Conservation (phyloP, 352 stramenopile genomes). For the Phytophthora citrophthora region DNA sequence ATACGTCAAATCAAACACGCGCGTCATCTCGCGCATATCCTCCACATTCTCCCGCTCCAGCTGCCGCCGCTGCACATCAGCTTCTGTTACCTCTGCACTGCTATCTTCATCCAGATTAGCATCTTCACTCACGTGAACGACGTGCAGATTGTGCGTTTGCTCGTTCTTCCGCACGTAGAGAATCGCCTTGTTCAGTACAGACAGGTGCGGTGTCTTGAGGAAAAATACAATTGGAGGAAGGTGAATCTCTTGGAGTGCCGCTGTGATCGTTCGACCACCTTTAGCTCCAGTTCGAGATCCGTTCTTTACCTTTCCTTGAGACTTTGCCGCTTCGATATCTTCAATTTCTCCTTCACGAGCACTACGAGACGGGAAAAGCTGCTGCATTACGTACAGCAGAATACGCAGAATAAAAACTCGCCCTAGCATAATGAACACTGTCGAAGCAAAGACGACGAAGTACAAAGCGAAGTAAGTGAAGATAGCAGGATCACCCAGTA, state of each 20-base stretch:
- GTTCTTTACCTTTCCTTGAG: constrained; percentile 27
- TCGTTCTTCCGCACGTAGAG: constrained; percentile 94
- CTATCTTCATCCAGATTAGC: constrained; percentile 31
- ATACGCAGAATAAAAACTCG: constrained; percentile 80
- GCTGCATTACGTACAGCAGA: constrained; percentile 69
- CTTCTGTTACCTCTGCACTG: constrained; percentile 45
- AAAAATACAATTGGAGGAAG: constrained; percentile 92
- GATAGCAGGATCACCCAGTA: constrained; percentile 74
- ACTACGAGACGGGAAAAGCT: constrained; percentile 59
- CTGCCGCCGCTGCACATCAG: constrained; percentile 40
- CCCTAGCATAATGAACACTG: constrained; percentile 86
- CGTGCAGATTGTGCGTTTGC: constrained; percentile 90
- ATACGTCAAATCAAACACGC: constrained; percentile 91
- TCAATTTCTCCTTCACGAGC: constrained; percentile 28
- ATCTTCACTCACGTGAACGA: constrained; percentile 85
- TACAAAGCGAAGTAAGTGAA: constrained; percentile 88
- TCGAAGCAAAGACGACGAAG: constrained; percentile 66
- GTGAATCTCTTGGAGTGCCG: constrained; percentile 70
- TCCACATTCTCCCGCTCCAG: constrained; percentile 49
- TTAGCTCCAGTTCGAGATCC: constrained; percentile 56
- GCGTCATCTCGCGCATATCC: constrained; percentile 79
- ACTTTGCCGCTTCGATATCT: constrained; percentile 28
- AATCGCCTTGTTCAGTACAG: constrained; percentile 94
- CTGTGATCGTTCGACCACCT: constrained; percentile 71
- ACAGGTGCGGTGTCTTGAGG: constrained; percentile 86